These are phyloP conservation scores for Claviceps paspali DNA, from an alignment of 2,329 filamentous ascomycete genomes.

Conservation along the genomic window DNA sequence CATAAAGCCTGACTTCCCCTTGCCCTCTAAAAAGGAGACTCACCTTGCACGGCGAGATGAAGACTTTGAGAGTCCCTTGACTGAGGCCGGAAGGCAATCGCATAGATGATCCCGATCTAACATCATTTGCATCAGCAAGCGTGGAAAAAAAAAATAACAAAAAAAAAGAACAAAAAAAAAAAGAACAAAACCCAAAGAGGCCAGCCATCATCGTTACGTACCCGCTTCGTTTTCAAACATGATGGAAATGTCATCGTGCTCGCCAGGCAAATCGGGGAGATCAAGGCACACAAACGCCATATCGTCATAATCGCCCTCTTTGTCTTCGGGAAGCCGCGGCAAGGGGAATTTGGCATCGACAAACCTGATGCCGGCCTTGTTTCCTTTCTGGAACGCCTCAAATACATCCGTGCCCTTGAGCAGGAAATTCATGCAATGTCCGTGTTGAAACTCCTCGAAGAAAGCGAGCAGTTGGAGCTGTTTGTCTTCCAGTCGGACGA, in stretches of 20 bases:
- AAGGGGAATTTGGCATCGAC: constrained; percentile 85
- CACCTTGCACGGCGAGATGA: constrained; percentile 14
- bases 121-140: background rate
- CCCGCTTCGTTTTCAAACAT: constrained; percentile 66
- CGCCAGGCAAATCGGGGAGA: constrained; percentile 74
- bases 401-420: constrained; percentile 75
- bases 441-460: constrained; percentile 76
- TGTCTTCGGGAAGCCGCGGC: constrained; percentile 43
- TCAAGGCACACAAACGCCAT: constrained; percentile 72
- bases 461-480: constrained; percentile 69
- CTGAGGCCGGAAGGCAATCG: constrained; percentile 37
- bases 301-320: constrained; percentile 37
- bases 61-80: constrained; percentile 29
- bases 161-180: constrained; percentile 8
- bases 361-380: constrained; percentile 60
- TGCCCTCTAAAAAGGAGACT: too few relatives aligned
- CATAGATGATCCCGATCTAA: constrained; percentile 42
- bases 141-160: constrained; percentile 8
- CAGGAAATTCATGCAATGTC: constrained; percentile 77
- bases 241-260: constrained; percentile 84
- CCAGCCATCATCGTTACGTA: constrained; percentile 31
- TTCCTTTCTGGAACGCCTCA: constrained; percentile 48
- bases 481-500: constrained; percentile 57
- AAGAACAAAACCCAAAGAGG: too few relatives aligned
- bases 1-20: too few relatives aligned